Percentiles rank a stretch among this genome's conserved stretches.
phyloP scores from a whole-genome alignment of 495 filamentous ascomycete genomes.

The Hypoxylon rickii region DNA sequence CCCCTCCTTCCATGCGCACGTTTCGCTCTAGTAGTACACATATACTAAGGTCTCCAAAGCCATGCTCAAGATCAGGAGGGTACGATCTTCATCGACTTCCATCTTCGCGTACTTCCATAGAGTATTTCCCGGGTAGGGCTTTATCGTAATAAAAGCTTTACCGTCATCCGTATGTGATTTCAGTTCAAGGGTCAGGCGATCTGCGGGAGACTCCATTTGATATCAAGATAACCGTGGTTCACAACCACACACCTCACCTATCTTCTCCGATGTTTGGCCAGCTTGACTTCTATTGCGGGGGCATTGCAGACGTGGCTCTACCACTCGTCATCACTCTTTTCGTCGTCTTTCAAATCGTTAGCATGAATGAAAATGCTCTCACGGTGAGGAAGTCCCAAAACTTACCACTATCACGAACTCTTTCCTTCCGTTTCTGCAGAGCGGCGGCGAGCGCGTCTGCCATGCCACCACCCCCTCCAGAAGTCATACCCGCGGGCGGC shows the following conservation, averaged over 20 bases:
- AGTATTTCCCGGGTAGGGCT: too few species aligned
- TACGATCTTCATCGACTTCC: too few species aligned
- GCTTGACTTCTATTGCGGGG: background rate
- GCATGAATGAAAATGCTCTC: constrained; percentile 30
- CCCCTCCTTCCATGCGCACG: constrained; percentile 13
- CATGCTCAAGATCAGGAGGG: constrained; percentile 1
- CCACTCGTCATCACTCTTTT: constrained; percentile 82
- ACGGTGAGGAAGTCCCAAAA: constrained; percentile 27
- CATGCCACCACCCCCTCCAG: constrained; percentile 60
- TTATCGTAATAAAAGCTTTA: too few species aligned
- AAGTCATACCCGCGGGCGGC: constrained; percentile 54
- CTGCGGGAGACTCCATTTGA: too few species aligned
- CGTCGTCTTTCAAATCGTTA: constrained; percentile 64
- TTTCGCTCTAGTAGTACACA: constrained; percentile 20
- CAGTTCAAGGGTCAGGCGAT: too few species aligned
- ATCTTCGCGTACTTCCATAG: too few species aligned
- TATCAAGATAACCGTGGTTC: too few species aligned
- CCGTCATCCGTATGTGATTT: too few species aligned
- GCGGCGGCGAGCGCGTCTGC: constrained; percentile 81
- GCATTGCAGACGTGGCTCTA: constrained; percentile 40
- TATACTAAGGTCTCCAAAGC: constrained; percentile 3
- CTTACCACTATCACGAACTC: constrained; percentile 91
- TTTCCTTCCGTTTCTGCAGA: constrained; percentile 79
- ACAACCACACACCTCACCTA: too few species aligned
- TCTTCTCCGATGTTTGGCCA: constrained; percentile 2